These are phyloP conservation scores for Phytophthora crassamura DNA, from an alignment of 352 stramenopile genomes.

Conservation along the genomic window DNA sequence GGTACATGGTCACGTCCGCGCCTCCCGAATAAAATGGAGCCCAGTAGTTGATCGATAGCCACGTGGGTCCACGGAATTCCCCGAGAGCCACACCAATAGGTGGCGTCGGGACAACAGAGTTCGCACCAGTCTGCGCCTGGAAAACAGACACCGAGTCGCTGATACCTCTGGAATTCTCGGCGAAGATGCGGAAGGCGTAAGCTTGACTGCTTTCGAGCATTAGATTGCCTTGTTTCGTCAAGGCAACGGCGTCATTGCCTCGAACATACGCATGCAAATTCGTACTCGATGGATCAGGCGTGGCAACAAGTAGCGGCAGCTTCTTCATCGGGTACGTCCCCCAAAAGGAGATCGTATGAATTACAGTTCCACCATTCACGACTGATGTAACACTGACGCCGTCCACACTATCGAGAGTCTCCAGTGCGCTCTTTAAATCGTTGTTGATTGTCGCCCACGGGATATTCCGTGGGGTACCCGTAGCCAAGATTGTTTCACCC, in stretches of 20 bases:
- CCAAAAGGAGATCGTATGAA: conserved; percentile 91
- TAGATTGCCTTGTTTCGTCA: conserved; percentile 58
- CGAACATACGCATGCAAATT: conserved; percentile 53
- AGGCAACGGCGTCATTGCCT: conserved; percentile 57
- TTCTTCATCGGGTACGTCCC: conserved; percentile 69
- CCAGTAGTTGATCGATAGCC: conserved; percentile 84
- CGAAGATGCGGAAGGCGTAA: conserved; percentile 67
- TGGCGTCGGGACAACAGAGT: conserved; percentile 71
- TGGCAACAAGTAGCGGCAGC: conserved; percentile 49
- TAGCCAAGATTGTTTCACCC: conserved; percentile 36
- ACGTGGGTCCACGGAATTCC: conserved; percentile 77
- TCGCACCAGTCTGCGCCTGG: conserved; percentile 47
- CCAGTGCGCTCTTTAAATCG: conserved; percentile 49
- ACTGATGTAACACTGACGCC: conserved; percentile 58
- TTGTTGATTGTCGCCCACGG: conserved; percentile 40
- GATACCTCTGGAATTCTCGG: conserved; percentile 63
- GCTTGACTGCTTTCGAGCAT: conserved; percentile 63
- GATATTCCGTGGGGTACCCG: conserved; percentile 32
- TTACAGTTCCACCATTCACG: conserved; percentile 54
- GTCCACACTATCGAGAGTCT: conserved; percentile 57
- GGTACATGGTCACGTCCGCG: conserved; percentile 90
- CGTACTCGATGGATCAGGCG: conserved; percentile 15
- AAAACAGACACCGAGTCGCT: conserved; percentile 49
- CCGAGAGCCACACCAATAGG: conserved; percentile 82
- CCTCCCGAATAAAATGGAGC: conserved; percentile 90